These are phyloP conservation scores for Tolypocladium tropicale DNA, from an alignment of 2,329 filamentous ascomycete genomes.

Conservation along the genomic window DNA sequence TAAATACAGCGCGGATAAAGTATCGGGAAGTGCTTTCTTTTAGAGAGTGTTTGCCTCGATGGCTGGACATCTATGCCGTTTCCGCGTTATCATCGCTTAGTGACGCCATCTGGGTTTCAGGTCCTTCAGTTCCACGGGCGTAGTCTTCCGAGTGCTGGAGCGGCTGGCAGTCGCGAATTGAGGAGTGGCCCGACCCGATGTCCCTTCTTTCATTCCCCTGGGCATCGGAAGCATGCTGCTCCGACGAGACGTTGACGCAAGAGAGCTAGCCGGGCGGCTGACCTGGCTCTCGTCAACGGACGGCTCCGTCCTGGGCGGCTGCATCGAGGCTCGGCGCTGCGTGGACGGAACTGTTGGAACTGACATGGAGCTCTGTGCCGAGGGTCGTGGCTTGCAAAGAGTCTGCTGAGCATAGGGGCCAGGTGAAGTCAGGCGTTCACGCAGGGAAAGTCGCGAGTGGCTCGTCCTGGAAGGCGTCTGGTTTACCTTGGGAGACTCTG, in stretches of 20 bases:
- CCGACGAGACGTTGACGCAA: slow-evolving; percentile 38
- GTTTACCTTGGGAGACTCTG: slow-evolving; percentile 37
- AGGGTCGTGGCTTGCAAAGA: slow-evolving; percentile 33
- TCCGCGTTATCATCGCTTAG: slow-evolving; percentile 3
- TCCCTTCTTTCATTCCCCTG: slow-evolving; percentile 19
- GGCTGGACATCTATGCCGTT: neutral
- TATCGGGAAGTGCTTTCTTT: neutral
- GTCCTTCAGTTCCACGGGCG: slow-evolving; percentile 24
- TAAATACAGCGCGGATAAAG: neutral
- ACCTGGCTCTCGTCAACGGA: slow-evolving; percentile 16
- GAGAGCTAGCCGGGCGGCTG: slow-evolving; percentile 45
- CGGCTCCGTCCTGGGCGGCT: slow-evolving; percentile 30
- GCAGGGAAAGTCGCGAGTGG: slow-evolving; percentile 23
- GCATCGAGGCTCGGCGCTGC: slow-evolving; percentile 42
- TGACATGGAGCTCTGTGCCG: slow-evolving; percentile 28
- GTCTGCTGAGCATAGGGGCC: slow-evolving; percentile 37
- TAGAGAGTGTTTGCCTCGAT: neutral
- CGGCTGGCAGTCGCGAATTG: slow-evolving; percentile 35
- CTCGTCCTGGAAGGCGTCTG: slow-evolving; percentile 37
- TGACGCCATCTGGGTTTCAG: slow-evolving; percentile 40
- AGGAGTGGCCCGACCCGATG: slow-evolving; percentile 37
- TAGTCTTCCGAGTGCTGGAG: slow-evolving; percentile 31
- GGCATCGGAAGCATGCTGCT: slow-evolving; percentile 44
- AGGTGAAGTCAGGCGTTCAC: slow-evolving; percentile 20
- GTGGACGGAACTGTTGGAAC: slow-evolving; percentile 31